A percentile compares a stretch with the other conserved stretches of the same genome.
Evolutionary conservation across 306 rosid genomes (phyloP).

Genomic region (Cotoneaster glaucophyllus): DNA sequence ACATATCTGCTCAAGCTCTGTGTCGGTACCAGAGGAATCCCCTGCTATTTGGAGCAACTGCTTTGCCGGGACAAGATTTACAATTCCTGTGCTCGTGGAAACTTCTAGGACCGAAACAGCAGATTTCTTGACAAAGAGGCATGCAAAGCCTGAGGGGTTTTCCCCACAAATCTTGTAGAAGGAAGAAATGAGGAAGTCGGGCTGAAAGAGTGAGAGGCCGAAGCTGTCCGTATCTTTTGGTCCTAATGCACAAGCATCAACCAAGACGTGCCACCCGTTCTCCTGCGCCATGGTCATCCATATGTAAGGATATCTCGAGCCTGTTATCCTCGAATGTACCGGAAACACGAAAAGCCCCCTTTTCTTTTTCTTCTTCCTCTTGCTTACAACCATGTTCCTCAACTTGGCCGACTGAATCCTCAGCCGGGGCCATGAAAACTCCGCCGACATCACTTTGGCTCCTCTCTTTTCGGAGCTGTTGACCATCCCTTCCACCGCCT

Average conservation of each 20-base stretch:
- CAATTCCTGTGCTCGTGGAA: slow-evolving; percentile 56
- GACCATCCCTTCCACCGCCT: slow-evolving; percentile 70
- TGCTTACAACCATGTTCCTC: slow-evolving; percentile 58
- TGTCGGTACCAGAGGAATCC: slow-evolving; percentile 52
- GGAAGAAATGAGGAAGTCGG: slow-evolving; percentile 77
- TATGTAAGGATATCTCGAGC: slow-evolving; percentile 77
- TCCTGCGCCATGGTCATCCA: slow-evolving; percentile 92
- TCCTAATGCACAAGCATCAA: slow-evolving; percentile 87
- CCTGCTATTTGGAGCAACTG: slow-evolving; percentile 25
- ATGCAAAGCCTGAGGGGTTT: slow-evolving; percentile 95
- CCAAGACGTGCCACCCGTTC: slow-evolving; percentile 76
- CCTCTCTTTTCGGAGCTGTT: slow-evolving; percentile 64
- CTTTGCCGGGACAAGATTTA: slow-evolving; percentile 57
- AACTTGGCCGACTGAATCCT: slow-evolving; percentile 61
- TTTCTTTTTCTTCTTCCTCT: slow-evolving; percentile 49
- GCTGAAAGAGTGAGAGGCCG: slow-evolving; percentile 72
- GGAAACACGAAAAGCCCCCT: slow-evolving; percentile 84
- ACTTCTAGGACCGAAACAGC: slow-evolving; percentile 45
- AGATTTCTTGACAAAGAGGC: slow-evolving; percentile 76
- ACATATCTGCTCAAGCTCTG: slow-evolving; percentile 32
- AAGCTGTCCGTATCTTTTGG: slow-evolving; percentile 91
- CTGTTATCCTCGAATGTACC: slow-evolving; percentile 76
- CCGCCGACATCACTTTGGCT: slow-evolving; percentile 56
- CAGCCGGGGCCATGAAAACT: slow-evolving; percentile 90
- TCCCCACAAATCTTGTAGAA: slow-evolving; percentile 84